These are phyloP conservation scores for Dorcoceras hygrometricum DNA, from an alignment of 257 asterid species.

Conservation along the genomic window DNA sequence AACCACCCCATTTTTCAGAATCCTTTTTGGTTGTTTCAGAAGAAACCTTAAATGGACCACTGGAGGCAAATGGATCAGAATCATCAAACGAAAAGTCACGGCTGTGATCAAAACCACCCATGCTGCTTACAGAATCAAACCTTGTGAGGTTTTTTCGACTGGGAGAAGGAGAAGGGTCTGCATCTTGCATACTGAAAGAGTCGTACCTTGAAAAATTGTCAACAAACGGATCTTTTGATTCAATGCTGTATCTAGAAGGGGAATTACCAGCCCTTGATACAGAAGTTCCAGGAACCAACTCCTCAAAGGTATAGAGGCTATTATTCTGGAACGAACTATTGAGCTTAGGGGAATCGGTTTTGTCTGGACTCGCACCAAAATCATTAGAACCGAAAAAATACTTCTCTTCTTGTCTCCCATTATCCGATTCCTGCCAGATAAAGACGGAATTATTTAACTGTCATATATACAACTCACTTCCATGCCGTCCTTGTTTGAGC, in stretches of 20 bases:
- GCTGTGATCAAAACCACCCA: constrained; percentile 56
- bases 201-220: constrained; percentile 78
- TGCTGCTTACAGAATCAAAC: constrained; percentile 81
- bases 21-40: constrained; percentile 49
- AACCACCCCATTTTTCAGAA: constrained; percentile 45
- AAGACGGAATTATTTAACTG: not conserved
- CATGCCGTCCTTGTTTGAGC: not conserved
- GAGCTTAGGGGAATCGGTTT: constrained; percentile 55
- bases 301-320: constrained; percentile 65
- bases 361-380: constrained; percentile 63
- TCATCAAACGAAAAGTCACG: constrained; percentile 78
- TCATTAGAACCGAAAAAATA: constrained; percentile 76
- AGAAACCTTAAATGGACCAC: constrained; percentile 87
- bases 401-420: constrained; percentile 58
- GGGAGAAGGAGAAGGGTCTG: constrained; percentile 58
- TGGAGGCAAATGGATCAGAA: constrained; percentile 83
- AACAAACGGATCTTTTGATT: constrained; percentile 56
- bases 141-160: constrained; percentile 54
- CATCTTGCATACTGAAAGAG: constrained; percentile 59
- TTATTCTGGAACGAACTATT: constrained; percentile 51
- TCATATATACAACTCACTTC: not conserved
- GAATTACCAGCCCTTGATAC: constrained; percentile 69
- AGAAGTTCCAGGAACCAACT: constrained; percentile 74
- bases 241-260: constrained; percentile 53
- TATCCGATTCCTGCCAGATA: constrained; percentile 58